Conservation (phyloP, 352 stramenopile genomes). For the Phytophthora uliginosa region DNA sequence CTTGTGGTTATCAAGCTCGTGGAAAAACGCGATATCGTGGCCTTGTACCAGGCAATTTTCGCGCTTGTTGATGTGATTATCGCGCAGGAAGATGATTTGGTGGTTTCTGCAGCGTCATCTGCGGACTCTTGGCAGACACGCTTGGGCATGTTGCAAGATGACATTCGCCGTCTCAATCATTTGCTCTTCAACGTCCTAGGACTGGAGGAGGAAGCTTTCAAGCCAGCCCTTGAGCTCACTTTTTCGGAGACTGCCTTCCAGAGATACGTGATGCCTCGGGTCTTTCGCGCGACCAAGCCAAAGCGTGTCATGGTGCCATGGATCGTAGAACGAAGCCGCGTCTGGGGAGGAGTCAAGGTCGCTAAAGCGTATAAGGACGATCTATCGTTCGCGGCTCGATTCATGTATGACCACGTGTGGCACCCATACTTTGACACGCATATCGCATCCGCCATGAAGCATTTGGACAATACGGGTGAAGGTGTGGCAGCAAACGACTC, state of each 20-base stretch:
- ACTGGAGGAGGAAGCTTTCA: slow-evolving; percentile 72
- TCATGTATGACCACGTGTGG: slow-evolving; percentile 87
- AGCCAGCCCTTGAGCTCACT: slow-evolving; percentile 64
- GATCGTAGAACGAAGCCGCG: slow-evolving; percentile 81
- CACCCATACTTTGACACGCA: slow-evolving; percentile 76
- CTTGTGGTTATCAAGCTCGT: slow-evolving; percentile 69
- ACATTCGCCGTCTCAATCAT: slow-evolving; percentile 82
- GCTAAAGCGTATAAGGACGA: slow-evolving; percentile 77
- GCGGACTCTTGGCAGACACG: slow-evolving; percentile 55
- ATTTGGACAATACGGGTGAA: slow-evolving; percentile 56
- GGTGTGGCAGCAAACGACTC: slow-evolving; percentile 38
- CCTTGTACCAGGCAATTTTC: slow-evolving; percentile 74
- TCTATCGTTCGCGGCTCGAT: slow-evolving; percentile 76
- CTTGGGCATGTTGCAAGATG: slow-evolving; percentile 62
- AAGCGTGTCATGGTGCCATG: slow-evolving; percentile 83
- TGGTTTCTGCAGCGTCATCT: slow-evolving; percentile 59
- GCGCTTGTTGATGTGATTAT: slow-evolving; percentile 68
- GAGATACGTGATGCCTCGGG: slow-evolving; percentile 78
- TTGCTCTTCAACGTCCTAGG: slow-evolving; percentile 74
- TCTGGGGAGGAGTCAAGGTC: slow-evolving; percentile 73
- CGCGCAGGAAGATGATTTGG: slow-evolving; percentile 61
- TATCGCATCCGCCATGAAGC: slow-evolving; percentile 79
- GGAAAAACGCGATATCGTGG: slow-evolving; percentile 71
- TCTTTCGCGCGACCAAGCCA: slow-evolving; percentile 70
- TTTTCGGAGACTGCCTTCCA: slow-evolving; percentile 83